phyloP scores from a whole-genome alignment of 208 protist genomes.

The Trypanosoma cruzi region DNA sequence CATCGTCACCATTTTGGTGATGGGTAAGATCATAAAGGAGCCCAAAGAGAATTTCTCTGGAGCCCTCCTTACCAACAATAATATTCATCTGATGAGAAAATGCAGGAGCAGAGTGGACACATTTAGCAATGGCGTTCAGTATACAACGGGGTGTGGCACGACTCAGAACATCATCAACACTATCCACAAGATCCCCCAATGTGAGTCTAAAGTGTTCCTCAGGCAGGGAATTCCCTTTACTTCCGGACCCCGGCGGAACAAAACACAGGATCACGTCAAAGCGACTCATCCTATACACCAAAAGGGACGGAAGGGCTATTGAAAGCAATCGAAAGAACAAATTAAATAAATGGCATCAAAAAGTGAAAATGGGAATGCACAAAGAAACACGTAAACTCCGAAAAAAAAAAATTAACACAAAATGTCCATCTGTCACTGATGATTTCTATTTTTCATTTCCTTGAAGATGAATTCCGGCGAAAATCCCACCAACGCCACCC shows the following conservation, averaged over 20 bases:
- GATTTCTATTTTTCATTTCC: background rate
- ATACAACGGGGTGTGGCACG: slow-evolving; percentile 51
- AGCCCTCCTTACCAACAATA: slow-evolving; percentile 26
- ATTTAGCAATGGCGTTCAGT: slow-evolving; percentile 30
- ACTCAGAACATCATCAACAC: slow-evolving; percentile 41
- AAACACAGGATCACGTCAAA: slow-evolving; percentile 56
- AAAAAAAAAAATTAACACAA: slow-evolving; percentile 12
- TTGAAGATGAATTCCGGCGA: slow-evolving; percentile 27
- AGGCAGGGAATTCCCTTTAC: slow-evolving; percentile 11
- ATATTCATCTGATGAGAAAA: slow-evolving; percentile 45
- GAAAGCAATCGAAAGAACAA: background rate
- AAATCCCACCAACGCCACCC: slow-evolving; percentile 61
- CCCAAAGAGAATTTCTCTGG: slow-evolving; percentile 6
- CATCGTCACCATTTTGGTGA: background rate
- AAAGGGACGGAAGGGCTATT: slow-evolving; percentile 5
- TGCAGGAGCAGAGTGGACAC: slow-evolving; percentile 31
- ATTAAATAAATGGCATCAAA: background rate
- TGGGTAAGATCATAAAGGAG: slow-evolving; percentile 14
- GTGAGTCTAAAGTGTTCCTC: slow-evolving; percentile 29
- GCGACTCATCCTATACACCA: slow-evolving; percentile 30
- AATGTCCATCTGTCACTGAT: background rate
- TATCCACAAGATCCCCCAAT: slow-evolving; percentile 20
- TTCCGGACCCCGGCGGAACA: slow-evolving; percentile 19
- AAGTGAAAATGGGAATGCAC: background rate
- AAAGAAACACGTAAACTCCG: slow-evolving; percentile 19